phyloP scores from a whole-genome alignment of 805 yeast genomes.

The Lipomyces mesembrius region DNA sequence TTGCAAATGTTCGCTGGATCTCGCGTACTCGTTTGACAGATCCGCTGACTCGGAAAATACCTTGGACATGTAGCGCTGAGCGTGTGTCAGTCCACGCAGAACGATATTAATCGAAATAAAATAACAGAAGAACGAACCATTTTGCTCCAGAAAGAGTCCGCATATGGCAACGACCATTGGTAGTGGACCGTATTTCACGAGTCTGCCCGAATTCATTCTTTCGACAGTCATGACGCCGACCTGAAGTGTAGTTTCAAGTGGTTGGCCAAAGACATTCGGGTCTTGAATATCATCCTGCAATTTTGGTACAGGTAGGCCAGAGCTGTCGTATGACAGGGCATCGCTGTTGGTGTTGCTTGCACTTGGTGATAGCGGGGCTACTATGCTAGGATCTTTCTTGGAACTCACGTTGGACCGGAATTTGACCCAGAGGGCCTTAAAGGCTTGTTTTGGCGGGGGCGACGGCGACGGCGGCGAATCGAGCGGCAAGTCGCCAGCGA shows the following conservation, averaged over 20 bases:
- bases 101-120: neutral
- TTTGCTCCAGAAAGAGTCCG: conserved; percentile 79
- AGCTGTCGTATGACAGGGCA: conserved; percentile 9
- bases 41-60: conserved; percentile 92
- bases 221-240: conserved; percentile 80
- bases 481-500: neutral
- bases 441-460: neutral
- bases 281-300: conserved; percentile 29
- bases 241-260: conserved; percentile 68
- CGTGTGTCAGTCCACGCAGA: neutral
- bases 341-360: conserved; percentile 20
- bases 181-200: conserved; percentile 80
- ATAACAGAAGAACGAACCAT: conserved; percentile 50
- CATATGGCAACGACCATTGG: conserved; percentile 97
- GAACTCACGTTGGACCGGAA: neutral
- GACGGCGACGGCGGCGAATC: neutral
- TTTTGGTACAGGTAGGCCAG: neutral
- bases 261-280: conserved; percentile 72
- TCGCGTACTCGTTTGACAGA: conserved; percentile 85
- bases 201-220: conserved; percentile 60
- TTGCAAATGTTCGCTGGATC: conserved; percentile 78
- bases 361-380: conserved; percentile 10
- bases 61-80: conserved; percentile 68
- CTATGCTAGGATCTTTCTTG: neutral
- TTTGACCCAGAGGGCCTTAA: neutral